Conservation (phyloP, 2,329 filamentous ascomycete species). For the Phyllachora maydis region DNA sequence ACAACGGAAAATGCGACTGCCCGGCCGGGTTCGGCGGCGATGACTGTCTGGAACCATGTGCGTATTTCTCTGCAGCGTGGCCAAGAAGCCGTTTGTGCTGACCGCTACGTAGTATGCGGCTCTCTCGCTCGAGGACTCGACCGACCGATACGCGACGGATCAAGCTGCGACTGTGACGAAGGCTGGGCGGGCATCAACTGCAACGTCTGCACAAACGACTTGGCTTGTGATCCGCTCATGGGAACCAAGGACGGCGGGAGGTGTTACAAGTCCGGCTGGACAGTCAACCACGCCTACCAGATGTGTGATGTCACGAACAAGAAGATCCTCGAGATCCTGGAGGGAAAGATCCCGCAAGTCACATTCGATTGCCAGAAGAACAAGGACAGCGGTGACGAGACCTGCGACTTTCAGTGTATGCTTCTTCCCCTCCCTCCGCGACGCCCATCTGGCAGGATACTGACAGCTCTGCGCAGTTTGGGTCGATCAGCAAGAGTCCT, state of each 20-base stretch:
- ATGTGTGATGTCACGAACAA: constrained; percentile 95
- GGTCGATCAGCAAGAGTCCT: constrained; percentile 86
- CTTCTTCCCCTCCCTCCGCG: not conserved
- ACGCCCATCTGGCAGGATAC: not conserved
- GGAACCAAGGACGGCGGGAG: constrained; percentile 62
- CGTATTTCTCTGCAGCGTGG: constrained; percentile 6
- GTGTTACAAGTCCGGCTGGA: constrained; percentile 79
- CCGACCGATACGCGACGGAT: constrained; percentile 50
- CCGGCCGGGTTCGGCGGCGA: constrained; percentile 85
- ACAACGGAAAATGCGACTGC: constrained; percentile 82
- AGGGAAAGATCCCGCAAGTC: constrained; percentile 71
- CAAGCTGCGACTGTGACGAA: constrained; percentile 67
- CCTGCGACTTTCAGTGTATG: constrained; percentile 90
- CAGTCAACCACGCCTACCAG: constrained; percentile 89
- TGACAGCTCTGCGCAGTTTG: constrained; percentile 41
- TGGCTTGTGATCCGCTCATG: constrained; percentile 77
- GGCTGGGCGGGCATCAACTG: constrained; percentile 97
- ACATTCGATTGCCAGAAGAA: constrained; percentile 87
- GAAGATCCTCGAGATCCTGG: constrained; percentile 76
- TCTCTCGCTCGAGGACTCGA: constrained; percentile 67
- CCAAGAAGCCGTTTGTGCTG: not conserved
- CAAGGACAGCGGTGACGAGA: constrained; percentile 41
- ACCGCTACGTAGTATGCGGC: constrained; percentile 52
- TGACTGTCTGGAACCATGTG: constrained; percentile 70
- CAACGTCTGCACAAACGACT: constrained; percentile 74